These are phyloP conservation scores for Metschnikowia santaceciliae DNA, from an alignment of 805 yeast species.

Conservation along the genomic window DNA sequence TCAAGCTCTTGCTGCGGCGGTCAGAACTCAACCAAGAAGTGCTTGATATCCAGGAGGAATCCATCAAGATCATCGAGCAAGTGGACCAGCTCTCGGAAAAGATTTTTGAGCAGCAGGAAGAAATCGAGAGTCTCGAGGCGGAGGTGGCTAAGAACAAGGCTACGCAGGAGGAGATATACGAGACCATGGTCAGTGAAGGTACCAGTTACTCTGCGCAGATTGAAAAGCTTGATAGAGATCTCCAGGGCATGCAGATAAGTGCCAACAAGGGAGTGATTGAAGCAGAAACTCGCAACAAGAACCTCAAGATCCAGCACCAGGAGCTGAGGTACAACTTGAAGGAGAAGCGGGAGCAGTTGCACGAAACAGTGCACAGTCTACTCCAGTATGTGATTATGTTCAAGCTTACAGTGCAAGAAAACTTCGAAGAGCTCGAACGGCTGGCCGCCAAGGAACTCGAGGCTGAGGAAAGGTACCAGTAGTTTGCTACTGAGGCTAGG, in stretches of 20 bases:
- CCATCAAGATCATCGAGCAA: conserved; percentile 53
- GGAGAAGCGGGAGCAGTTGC: conserved; percentile 45
- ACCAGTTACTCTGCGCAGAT: conserved; percentile 57
- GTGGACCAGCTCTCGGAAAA: conserved; percentile 54
- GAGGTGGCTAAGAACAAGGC: conserved; percentile 49
- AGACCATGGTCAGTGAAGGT: conserved; percentile 49
- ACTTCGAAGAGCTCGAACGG: conserved; percentile 56
- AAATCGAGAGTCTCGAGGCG: conserved; percentile 54
- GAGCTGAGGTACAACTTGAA: conserved; percentile 45
- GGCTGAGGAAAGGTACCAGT: conserved; percentile 4
- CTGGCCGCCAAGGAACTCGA: conserved; percentile 40
- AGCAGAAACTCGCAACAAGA: conserved; percentile 44
- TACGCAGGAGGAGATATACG: conserved; percentile 53
- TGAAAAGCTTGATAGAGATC: conserved; percentile 58
- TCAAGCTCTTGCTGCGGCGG: conserved; percentile 28
- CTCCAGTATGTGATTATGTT: conserved; percentile 60
- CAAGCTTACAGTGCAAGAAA: conserved; percentile 62
- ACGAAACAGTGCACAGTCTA: conserved; percentile 51
- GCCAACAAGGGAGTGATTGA: conserved; percentile 49
- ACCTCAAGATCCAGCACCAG: conserved; percentile 50
- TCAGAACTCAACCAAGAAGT: conserved; percentile 39
- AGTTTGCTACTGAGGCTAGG: conserved; percentile 5
- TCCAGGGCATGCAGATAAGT: conserved; percentile 45
- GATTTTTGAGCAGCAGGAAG: conserved; percentile 54
- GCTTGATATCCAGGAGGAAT: conserved; percentile 53